These are phyloP conservation scores for Acanthamoeba healyi DNA, from an alignment of 208 protist genomes.

Conservation along the genomic window DNA sequence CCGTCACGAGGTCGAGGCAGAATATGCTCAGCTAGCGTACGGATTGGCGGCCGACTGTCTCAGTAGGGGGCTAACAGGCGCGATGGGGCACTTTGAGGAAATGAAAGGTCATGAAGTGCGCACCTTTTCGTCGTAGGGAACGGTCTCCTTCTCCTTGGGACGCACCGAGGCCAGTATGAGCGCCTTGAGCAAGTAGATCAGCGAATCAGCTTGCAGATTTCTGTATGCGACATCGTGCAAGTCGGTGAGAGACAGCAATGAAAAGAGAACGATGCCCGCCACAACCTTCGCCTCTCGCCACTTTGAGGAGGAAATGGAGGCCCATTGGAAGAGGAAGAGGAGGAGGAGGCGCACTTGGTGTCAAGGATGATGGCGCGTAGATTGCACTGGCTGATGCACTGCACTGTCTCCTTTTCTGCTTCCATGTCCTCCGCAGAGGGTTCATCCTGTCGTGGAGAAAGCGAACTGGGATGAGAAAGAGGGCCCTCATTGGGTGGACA, in stretches of 20 bases:
- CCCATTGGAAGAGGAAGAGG: too few species aligned
- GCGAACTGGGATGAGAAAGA: too few species aligned
- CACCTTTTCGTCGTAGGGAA: conserved; percentile 44
- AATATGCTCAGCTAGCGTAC: conserved; percentile 18
- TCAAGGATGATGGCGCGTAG: conserved; percentile 5
- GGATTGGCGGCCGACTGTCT: too few species aligned
- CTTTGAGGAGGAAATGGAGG: too few species aligned
- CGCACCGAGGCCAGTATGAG: conserved; percentile 49
- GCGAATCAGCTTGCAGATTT: conserved; percentile 63
- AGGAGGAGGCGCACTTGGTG: not conserved
- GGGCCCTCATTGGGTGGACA: too few species aligned
- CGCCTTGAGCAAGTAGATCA: conserved; percentile 69
- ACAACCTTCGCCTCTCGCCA: too few species aligned
- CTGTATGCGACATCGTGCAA: not conserved
- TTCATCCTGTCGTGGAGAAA: not conserved
- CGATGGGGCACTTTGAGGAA: too few species aligned
- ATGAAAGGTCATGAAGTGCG: too few species aligned
- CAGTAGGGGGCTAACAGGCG: too few species aligned
- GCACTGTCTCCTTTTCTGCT: conserved; percentile 8
- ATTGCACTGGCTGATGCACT: conserved; percentile 51
- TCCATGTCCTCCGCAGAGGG: conserved; percentile 56
- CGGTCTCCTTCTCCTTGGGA: conserved; percentile 12
- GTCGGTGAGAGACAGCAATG: not conserved
- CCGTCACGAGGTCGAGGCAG: conserved; percentile 45
- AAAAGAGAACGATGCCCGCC: too few species aligned